Conservation (phyloP, 305 asterid species). For the Ilex paraguariensis region DNA sequence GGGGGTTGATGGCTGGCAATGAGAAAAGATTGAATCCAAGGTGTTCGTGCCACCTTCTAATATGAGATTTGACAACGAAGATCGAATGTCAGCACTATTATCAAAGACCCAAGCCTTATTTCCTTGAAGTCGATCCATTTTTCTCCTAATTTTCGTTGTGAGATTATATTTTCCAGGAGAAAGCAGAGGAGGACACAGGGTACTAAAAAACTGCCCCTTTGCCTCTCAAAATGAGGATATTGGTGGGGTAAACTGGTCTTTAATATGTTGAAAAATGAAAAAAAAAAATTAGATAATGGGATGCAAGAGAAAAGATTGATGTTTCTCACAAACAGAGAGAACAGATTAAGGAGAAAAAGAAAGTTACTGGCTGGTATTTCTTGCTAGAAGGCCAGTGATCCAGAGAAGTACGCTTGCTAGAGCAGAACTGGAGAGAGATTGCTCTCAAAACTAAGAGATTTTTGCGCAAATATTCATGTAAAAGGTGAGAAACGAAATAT, state of each 20-base stretch:
- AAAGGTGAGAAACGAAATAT: constrained; percentile 1
- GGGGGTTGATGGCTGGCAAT: constrained; percentile 33
- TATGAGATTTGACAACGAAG: constrained; percentile 57
- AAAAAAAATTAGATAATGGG: background rate
- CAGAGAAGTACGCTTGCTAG: constrained; percentile 1
- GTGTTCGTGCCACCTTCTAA: constrained; percentile 57
- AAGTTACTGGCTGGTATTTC: too few relatives aligned
- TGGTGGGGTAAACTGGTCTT: background rate
- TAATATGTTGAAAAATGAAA: background rate
- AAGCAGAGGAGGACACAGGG: constrained; percentile 38
- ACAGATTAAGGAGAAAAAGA: background rate
- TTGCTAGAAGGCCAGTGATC: background rate
- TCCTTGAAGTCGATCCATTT: constrained; percentile 36
- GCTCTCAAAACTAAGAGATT: background rate
- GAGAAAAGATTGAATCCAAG: constrained; percentile 64
- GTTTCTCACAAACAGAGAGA: background rate
- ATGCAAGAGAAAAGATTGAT: background rate
- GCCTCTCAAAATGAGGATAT: constrained; percentile 4
- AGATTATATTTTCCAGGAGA: background rate
- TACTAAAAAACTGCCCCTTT: constrained; percentile 29
- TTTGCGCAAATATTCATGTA: background rate
- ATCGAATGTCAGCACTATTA: constrained; percentile 32
- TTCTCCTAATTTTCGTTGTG: constrained; percentile 2
- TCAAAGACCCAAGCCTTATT: constrained; percentile 10
- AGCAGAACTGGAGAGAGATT: background rate